Conservation (phyloP, 306 rosid species). For the Sechiopsis laciniata region DNA sequence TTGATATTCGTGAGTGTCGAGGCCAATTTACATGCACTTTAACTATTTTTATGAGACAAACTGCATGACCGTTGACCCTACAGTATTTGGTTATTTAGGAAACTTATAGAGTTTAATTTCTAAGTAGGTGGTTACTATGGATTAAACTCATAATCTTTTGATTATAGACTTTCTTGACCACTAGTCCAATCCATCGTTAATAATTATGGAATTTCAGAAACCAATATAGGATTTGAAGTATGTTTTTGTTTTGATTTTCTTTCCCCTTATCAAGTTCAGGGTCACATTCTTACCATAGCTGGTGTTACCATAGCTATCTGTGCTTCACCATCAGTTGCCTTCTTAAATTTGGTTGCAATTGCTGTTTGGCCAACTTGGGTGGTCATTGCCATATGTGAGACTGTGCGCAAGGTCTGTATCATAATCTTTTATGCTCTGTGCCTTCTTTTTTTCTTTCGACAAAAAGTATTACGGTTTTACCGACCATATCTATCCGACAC, state of each 20-base stretch:
- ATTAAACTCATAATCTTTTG: no score
- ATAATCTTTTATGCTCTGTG: slow-evolving; percentile 20
- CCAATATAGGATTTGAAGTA: not conserved
- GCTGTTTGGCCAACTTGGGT: slow-evolving; percentile 90
- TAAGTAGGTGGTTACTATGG: no score
- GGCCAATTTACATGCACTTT: no score
- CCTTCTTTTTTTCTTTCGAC: slow-evolving; percentile 14
- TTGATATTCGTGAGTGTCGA: no score
- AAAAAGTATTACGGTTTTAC: not conserved
- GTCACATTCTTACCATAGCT: slow-evolving; percentile 80
- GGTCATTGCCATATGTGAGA: slow-evolving; percentile 70
- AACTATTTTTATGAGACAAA: no score
- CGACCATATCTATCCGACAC: slow-evolving; percentile 1
- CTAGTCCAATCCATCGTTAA: not conserved
- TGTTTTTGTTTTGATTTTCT: not conserved
- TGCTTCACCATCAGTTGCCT: slow-evolving; percentile 70
- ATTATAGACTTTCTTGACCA: no score
- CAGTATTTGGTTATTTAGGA: no score
- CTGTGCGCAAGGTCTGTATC: slow-evolving; percentile 66
- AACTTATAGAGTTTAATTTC: no score
- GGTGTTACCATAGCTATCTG: slow-evolving; percentile 87
- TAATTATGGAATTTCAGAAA: not conserved
- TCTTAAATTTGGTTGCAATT: slow-evolving; percentile 63
- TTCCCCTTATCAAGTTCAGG: slow-evolving; percentile 50
- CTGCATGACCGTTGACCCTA: no score